phyloP scores from a whole-genome alignment of 495 filamentous ascomycete genomes.

The Margaritispora aquatica region DNA sequence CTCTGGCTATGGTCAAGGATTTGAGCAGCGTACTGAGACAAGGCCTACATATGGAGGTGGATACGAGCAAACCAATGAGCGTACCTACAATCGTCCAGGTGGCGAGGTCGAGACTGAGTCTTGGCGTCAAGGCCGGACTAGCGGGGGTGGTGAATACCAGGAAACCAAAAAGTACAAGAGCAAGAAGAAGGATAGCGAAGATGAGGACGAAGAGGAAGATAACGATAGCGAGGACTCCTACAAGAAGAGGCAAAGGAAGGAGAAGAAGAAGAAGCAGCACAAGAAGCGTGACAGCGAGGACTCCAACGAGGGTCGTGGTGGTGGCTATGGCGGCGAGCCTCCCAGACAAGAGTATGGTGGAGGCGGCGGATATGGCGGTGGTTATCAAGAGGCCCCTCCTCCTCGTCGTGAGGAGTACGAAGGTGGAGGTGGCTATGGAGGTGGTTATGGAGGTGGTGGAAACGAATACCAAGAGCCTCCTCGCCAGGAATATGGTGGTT shows the following conservation, averaged over 20 bases:
- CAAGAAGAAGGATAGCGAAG: conserved; percentile 5
- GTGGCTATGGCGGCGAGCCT: not conserved
- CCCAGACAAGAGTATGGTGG: not conserved
- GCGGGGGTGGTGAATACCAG: conserved; percentile 12
- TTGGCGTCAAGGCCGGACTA: conserved; percentile 14
- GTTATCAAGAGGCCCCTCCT: conserved; percentile 1
- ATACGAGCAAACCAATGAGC: conserved; percentile 20
- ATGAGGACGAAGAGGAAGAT: too few species aligned
- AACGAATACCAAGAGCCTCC: not conserved
- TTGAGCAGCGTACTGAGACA: conserved; percentile 10
- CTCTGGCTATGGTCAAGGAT: conserved; percentile 6
- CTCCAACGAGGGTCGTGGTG: not conserved
- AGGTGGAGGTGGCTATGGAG: not conserved
- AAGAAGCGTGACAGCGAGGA: conserved; percentile 6
- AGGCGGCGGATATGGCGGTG: not conserved
- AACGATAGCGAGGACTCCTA: not conserved
- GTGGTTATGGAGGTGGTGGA: not conserved
- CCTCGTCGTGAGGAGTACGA: conserved; percentile 8
- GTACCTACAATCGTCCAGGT: conserved; percentile 10
- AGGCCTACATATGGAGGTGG: conserved; percentile 12
- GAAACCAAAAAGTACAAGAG: not conserved
- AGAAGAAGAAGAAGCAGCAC: conserved; percentile 17
- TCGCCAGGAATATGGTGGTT: conserved; percentile 2
- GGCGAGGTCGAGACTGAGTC: conserved; percentile 14
- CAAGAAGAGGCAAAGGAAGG: too few species aligned